A percentile compares a stretch with the other conserved stretches of the same genome.
These are phyloP conservation scores for Candida railenensis DNA, from an alignment of 805 yeast species.

Conservation along the genomic window DNA sequence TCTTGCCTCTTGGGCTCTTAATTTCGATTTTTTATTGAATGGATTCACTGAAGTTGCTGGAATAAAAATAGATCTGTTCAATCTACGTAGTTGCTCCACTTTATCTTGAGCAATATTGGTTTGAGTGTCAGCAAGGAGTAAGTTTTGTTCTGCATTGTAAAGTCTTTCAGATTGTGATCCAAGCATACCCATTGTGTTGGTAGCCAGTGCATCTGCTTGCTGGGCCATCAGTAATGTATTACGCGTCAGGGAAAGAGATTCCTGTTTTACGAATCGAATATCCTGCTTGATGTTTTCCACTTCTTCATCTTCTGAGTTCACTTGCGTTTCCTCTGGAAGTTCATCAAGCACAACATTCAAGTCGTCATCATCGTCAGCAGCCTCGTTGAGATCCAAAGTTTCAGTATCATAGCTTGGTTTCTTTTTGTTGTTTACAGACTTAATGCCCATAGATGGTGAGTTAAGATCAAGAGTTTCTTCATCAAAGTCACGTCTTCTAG, in stretches of 20 bases:
- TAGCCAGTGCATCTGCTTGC: constrained; percentile 45
- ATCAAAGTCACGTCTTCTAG: constrained; percentile 13
- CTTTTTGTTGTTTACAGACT: constrained; percentile 6
- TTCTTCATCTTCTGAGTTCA: constrained; percentile 76
- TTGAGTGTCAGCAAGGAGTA: constrained; percentile 78
- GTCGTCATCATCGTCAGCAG: constrained; percentile 31
- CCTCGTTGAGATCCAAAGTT: constrained; percentile 31
- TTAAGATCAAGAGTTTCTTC: constrained; percentile 36
- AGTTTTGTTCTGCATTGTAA: constrained; percentile 73
- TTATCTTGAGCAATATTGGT: constrained; percentile 79
- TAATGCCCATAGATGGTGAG: constrained; percentile 3
- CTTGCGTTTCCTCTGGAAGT: constrained; percentile 37
- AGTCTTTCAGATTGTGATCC: constrained; percentile 92
- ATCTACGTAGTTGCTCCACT: constrained; percentile 73
- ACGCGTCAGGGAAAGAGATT: constrained; percentile 80
- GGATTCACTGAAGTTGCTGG: constrained; percentile 75
- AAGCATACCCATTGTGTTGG: constrained; percentile 82
- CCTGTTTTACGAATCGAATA: constrained; percentile 80
- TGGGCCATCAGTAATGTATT: constrained; percentile 65
- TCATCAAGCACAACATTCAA: constrained; percentile 39
- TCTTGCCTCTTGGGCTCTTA: constrained; percentile 69
- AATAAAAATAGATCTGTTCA: constrained; percentile 78
- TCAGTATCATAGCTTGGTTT: constrained; percentile 22
- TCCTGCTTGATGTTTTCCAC: constrained; percentile 84
- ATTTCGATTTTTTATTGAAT: constrained; percentile 76